Conservation (phyloP, 805 yeast genomes). For the Schizosaccharomyces japonicus region DNA sequence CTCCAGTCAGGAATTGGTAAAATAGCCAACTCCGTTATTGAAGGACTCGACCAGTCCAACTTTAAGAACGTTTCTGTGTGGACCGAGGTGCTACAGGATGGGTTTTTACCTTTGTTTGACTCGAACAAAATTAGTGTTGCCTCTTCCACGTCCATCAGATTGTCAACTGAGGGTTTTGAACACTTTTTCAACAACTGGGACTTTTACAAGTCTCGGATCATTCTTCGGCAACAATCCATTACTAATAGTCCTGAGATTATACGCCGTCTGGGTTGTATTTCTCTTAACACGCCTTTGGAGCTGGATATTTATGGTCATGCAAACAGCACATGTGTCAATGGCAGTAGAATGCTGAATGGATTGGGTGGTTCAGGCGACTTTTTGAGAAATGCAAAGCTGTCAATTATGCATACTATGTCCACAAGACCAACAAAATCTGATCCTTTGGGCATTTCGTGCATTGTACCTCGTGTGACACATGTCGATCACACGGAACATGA, state of each 20-base stretch:
- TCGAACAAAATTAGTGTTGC: slow-evolving; percentile 82
- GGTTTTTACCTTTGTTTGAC: slow-evolving; percentile 83
- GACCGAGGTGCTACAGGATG: slow-evolving; percentile 96
- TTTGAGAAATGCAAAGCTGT: slow-evolving; percentile 83
- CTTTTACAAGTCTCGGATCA: slow-evolving; percentile 48
- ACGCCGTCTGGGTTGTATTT: slow-evolving; percentile 89
- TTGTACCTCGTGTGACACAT: slow-evolving; percentile 89
- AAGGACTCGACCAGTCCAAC: slow-evolving; percentile 67
- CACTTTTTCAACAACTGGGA: slow-evolving; percentile 84
- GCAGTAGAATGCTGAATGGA: slow-evolving; percentile 93
- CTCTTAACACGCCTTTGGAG: slow-evolving; percentile 98
- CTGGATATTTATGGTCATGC: slow-evolving; percentile 95
- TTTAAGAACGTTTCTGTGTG: slow-evolving; percentile 79
- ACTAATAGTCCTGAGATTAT: slow-evolving; percentile 91
- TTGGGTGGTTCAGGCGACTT: slow-evolving; percentile 95
- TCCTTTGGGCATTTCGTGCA: slow-evolving; percentile 81
- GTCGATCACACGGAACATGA: slow-evolving; percentile 96
- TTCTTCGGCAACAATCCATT: slow-evolving; percentile 82
- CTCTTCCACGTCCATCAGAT: slow-evolving; percentile 83
- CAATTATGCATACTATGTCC: slow-evolving; percentile 95
- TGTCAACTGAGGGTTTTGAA: slow-evolving; percentile 72
- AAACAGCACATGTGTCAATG: slow-evolving; percentile 88
- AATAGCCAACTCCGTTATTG: slow-evolving; percentile 92
- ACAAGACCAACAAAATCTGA: slow-evolving; percentile 85
- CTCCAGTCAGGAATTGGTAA: slow-evolving; percentile 95